Percentiles rank a stretch among this genome's conserved stretches.
These are phyloP conservation scores for Dioszegia aurantiaca DNA, from an alignment of 768 basidiomycete genomes.

Conservation along the genomic window DNA sequence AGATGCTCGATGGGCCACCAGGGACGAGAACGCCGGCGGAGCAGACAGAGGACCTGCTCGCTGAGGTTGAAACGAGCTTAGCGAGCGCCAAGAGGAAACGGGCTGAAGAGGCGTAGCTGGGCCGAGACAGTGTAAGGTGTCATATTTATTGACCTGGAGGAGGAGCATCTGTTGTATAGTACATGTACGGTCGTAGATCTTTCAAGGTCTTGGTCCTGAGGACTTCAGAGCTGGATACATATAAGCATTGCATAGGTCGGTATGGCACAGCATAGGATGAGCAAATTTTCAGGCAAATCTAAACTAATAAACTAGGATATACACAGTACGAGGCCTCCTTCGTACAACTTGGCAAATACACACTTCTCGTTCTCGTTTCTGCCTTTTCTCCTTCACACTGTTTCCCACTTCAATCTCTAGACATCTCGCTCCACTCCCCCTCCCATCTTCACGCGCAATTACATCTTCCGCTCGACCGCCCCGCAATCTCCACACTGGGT, in stretches of 20 bases:
- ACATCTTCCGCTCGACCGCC: slow-evolving; percentile 27
- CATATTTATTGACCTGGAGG: too few species aligned
- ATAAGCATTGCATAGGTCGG: too few species aligned
- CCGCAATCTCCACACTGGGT: slow-evolving; percentile 42
- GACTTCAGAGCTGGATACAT: too few species aligned
- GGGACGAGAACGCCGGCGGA: not conserved
- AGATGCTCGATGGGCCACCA: slow-evolving; percentile 1
- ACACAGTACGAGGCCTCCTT: too few species aligned
- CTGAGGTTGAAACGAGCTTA: slow-evolving; percentile 1
- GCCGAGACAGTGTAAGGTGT: not conserved
- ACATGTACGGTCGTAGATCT: too few species aligned
- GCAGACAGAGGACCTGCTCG: not conserved
- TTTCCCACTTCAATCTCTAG: not conserved
- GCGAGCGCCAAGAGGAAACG: slow-evolving; percentile 14
- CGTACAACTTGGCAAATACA: too few species aligned
- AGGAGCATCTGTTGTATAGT: too few species aligned
- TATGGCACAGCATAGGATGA: too few species aligned
- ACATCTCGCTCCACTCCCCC: not conserved
- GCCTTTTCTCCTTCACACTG: not conserved
- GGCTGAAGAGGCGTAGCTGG: slow-evolving; percentile 12
- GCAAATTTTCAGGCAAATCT: too few species aligned
- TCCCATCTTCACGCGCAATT: slow-evolving; percentile 2
- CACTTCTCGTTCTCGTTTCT: not conserved
- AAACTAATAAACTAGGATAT: too few species aligned
- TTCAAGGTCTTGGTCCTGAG: too few species aligned